phyloP scores from a whole-genome alignment of 441 rosid species.

The Adansonia grandidieri region DNA sequence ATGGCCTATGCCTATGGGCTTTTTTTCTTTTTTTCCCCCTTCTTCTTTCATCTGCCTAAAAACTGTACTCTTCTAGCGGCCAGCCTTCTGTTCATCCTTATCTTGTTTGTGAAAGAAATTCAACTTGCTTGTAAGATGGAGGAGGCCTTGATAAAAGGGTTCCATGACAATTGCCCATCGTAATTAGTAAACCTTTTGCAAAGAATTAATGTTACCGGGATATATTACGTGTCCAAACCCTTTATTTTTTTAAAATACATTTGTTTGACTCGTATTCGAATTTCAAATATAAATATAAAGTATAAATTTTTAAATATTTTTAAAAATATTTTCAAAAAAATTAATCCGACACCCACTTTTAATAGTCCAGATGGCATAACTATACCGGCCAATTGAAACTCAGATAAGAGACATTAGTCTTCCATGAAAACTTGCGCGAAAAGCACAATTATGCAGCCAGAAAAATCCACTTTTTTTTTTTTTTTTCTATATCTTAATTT shows the following conservation, averaged over 20 bases:
- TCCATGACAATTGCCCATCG: background rate
- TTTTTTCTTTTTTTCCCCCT: background rate
- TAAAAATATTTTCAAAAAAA: too few species aligned
- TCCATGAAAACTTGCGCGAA: background rate
- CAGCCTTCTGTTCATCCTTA: background rate
- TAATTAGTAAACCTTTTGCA: background rate
- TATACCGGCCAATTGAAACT: background rate
- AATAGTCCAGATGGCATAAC: too few species aligned
- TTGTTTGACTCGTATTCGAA: too few species aligned
- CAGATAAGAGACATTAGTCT: background rate
- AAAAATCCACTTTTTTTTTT: background rate
- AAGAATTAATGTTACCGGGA: background rate
- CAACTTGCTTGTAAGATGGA: constrained; percentile 6
- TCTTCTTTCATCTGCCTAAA: background rate
- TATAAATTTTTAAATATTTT: too few species aligned
- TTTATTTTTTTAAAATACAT: too few species aligned
- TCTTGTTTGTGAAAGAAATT: background rate
- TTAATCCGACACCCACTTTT: too few species aligned
- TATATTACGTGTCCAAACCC: too few species aligned
- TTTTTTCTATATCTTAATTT: background rate
- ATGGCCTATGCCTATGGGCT: background rate
- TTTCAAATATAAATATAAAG: too few species aligned
- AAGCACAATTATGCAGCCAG: background rate
- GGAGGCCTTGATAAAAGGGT: background rate
- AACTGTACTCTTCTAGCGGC: background rate